phyloP scores from a whole-genome alignment of 202 grass and related monocot species.

The Schoenoplectus tabernaemontani region DNA sequence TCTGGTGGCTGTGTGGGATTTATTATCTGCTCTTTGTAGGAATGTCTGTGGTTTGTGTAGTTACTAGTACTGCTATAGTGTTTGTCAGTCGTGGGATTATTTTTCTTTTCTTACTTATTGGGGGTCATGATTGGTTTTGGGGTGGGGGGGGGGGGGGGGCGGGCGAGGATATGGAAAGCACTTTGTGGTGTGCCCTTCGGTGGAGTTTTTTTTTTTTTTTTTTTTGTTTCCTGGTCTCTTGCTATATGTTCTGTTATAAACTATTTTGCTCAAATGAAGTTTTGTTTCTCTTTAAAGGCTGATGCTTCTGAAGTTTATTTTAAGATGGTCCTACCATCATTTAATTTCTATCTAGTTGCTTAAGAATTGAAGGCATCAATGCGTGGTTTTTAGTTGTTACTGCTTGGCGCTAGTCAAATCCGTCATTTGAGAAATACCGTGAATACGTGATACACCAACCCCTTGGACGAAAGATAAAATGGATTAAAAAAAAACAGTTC shows the following conservation, averaged over 20 bases:
- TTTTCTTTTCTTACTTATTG: not conserved
- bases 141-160: no score
- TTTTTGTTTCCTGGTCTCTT: not conserved
- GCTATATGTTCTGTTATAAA: constrained; percentile 9
- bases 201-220: not conserved
- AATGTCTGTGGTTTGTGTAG: constrained; percentile 2
- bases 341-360: no score
- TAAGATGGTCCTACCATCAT: not conserved
- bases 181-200: not conserved
- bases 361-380: not conserved
- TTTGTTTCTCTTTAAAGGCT: not conserved
- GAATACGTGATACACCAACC: no score
- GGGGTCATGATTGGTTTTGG: constrained; percentile 7
- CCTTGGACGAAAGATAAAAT: no score
- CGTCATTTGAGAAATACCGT: no score
- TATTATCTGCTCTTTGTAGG: constrained; percentile 10
- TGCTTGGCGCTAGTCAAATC: no score
- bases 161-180: not conserved
- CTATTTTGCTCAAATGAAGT: constrained; percentile 2
- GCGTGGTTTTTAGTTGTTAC: no score
- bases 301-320: not conserved
- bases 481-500: no score
- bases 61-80: constrained; percentile 15
- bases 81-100: not conserved
- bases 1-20: constrained; percentile 7